Evolutionary conservation across 371 early-diverging fungal genomes (phyloP), one percentile per base, ranked within the genome.

Genomic region (Fennellomyces sp.): DNA sequence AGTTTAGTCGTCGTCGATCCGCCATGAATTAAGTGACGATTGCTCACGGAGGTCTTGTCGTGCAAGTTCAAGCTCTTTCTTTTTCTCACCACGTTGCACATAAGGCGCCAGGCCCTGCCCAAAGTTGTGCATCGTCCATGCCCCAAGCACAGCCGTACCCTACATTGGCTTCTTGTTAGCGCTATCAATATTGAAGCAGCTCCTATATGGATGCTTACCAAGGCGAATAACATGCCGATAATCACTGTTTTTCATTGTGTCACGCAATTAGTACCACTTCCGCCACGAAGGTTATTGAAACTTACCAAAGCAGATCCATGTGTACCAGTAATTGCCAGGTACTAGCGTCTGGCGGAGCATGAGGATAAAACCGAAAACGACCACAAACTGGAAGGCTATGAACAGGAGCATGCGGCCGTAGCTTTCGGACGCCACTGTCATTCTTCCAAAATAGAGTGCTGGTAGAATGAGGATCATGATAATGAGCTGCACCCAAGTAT

Each of bases 261-360:
- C n/a, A n/a, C n/a, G n/a, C 58, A 39, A 53, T 25, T n/a, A n/a
- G n/a, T n/a, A n/a, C n/a, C n/a, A n/a, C n/a, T n/a, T n/a, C n/a
- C n/a, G n/a, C n/a, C 17, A 28, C 6, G 17, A 31, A 10, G 29
- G 8, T 15, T 8, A 23, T n/a, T 21, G 17, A n/a, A 10, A 41
- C 69, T 65, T 74, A 81, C 81, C 75, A 64, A 81, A 74, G 45
- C 78, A 75, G 50, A 78, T 72, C 76, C 78, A 78, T 13, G 61
- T 74, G 49, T 78, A 74, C 81, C 78, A 81, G 15, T 51, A 36
- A 41, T 59, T 59, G 26, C 55, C 48, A 0, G 54, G 54, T n/a
- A 35, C 38, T 17, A 72, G 47, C 0, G 81, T 72, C 41, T 70
- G 61, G 15, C 54, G 47, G 13, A 75, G 65, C 28, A 81, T 66